Evolutionary conservation across 2,329 filamentous ascomycete genomes (phyloP), one percentile per base, ranked within the genome.

Genomic region (Podosphaera fusca): DNA sequence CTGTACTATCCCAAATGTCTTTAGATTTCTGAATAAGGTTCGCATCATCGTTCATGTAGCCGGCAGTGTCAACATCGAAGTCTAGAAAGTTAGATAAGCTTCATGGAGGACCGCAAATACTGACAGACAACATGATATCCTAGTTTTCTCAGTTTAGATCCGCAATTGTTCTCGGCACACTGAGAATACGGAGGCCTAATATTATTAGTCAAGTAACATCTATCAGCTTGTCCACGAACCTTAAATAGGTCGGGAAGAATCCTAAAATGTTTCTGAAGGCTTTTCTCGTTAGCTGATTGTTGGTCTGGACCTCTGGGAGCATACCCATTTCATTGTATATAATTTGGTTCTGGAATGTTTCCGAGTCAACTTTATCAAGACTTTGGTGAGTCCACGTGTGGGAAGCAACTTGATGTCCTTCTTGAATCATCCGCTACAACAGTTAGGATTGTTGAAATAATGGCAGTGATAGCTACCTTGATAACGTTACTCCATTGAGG

Each of bases 361-460:
- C 63, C 12, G 69, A 64, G 12, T 70, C 70, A 52, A 76, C 62
- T n/a, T 68, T 67, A 60, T 69, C 71, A 57, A 76, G 63, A 58
- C 74, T 71, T 57, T 73, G 68, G 62, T 78, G 75, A 2, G 72
- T 73, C 75, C 75, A 78, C 8, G 75, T 77, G 65, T 78, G 79
- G 12, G 73, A 76, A 58, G 75, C 79, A 59, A 82, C 70, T 65
- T 82, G 79, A 66, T 82, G 80, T 9, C 77, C 63, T 56, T 63
- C 63, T 2, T 60, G 49, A 46, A 61, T 46, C 64, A 66, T 65
- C 47, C 64, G 61, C 61, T 77, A 6, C 4, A 75, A 72, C 21
- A 21, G 21, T 21, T 21, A 21, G 21, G 1, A 10, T 55, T 55
- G 36, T 60, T 46, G 56, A 7, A 34, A 9, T 9, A 10, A 54